Evolutionary conservation across 495 filamentous ascomycete genomes (phyloP).

Genomic region (Achaetomiella virescens): DNA sequence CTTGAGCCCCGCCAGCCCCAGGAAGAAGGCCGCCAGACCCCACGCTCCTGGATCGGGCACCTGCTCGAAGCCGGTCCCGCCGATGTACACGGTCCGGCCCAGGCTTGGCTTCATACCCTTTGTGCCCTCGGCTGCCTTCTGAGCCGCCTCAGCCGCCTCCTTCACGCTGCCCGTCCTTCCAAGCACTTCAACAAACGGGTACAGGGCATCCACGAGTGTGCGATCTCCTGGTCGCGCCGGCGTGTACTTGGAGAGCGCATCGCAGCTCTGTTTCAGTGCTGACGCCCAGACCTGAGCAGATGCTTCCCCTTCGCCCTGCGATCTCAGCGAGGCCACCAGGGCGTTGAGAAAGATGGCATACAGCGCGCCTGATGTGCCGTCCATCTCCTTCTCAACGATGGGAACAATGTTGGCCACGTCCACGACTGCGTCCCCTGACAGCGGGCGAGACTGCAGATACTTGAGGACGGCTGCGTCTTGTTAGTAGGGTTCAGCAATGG

Average conservation of each 20-base stretch:
- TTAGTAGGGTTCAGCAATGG: constrained; percentile 3
- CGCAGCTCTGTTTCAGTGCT: constrained; percentile 64
- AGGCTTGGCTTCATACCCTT: constrained; percentile 87
- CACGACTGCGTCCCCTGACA: constrained; percentile 62
- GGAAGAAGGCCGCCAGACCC: constrained; percentile 75
- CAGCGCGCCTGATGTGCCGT: constrained; percentile 90
- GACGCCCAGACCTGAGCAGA: constrained; percentile 63
- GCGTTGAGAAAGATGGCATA: constrained; percentile 96
- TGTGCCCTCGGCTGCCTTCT: constrained; percentile 70
- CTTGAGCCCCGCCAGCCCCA: constrained; percentile 56
- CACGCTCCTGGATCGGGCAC: constrained; percentile 90
- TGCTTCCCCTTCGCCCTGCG: constrained; percentile 40
- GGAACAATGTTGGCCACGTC: constrained; percentile 71
- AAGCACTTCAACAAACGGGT: constrained; percentile 76
- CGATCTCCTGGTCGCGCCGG: constrained; percentile 84
- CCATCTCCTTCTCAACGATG: constrained; percentile 86
- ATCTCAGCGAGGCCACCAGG: constrained; percentile 67
- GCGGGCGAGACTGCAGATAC: constrained; percentile 50
- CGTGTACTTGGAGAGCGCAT: constrained; percentile 74
- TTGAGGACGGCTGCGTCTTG: constrained; percentile 56
- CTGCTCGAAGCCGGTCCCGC: constrained; percentile 69
- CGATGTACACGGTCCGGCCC: constrained; percentile 87
- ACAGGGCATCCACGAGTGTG: constrained; percentile 83
- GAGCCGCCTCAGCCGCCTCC: constrained; percentile 67
- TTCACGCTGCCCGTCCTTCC: constrained; percentile 55